Evolutionary conservation across 768 basidiomycete species (phyloP), one percentile per base, ranked within the genome.

Genomic region (Phallus indusiatus): DNA sequence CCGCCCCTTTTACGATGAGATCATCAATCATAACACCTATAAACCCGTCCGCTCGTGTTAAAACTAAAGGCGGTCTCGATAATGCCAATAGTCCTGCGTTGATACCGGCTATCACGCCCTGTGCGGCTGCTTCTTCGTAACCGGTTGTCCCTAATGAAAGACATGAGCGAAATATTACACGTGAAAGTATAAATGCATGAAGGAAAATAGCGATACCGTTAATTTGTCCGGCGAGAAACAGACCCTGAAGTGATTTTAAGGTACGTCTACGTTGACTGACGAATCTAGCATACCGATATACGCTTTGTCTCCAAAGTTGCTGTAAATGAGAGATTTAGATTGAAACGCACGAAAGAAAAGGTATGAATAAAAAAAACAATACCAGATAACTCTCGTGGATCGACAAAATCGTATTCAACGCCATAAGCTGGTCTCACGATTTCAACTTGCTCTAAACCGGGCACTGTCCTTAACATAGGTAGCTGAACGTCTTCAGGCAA

Each of bases 21-120:
- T 95, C 93, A 68, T 95, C 93, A 22, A 95, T 86, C 85, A 94
- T 88, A 7, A 95, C 93, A 0, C 93, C 93, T 7, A 85, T 77
- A 67, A 84, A 94, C 6, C 87, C 88, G 64, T 95, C 90, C 5
- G 90, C 90, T n/a, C 93, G 81, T 11, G 84, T 82, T 35, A 94
- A 68, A 1, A 83, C 65, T 17, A 95, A 68, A 0, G 86, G 81
- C 1, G 81, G 74, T 46, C 73, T 76, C 14, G 72, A 67, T 2
- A 75, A 74, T 8, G 89, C 84, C 0, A 82, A 73, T 1, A 92
- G 76, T 0, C 90, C 93, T 0, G 93, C 93, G 58, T 95, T 94
- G 54, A 90, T 84, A 1, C 93, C 92, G 1, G 92, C 93, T 0
- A 95, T 71, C n/a, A 82, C 74, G 9, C 93, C 93, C 68, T 94